These are phyloP conservation scores for Cladosporium sp. DNA, from an alignment of 2,329 filamentous ascomycete species.

Conservation along the genomic window DNA sequence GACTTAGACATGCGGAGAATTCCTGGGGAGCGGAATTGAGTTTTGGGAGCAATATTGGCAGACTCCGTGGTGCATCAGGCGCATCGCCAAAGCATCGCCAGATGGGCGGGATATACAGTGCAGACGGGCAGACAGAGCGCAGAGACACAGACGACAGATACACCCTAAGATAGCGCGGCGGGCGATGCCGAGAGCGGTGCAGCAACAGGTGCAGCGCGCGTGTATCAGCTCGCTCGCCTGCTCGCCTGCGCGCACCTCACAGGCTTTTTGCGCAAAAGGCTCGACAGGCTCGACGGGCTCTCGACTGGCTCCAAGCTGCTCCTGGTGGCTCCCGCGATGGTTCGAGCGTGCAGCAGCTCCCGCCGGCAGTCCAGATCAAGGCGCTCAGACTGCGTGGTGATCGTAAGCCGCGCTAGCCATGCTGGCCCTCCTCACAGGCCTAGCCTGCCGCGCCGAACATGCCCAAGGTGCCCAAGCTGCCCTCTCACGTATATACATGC, in stretches of 20 bases:
- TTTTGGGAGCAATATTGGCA: not conserved
- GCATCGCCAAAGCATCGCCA: slow-evolving; percentile 11
- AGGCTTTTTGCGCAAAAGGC: not conserved
- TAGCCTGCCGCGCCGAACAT: slow-evolving; percentile 21
- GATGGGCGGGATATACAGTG: slow-evolving; percentile 3
- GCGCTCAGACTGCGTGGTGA: slow-evolving; percentile 30
- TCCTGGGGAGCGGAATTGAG: slow-evolving; percentile 14
- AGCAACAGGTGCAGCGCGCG: slow-evolving; percentile 8
- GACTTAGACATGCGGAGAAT: slow-evolving; percentile 7
- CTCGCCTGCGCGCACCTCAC: slow-evolving; percentile 11
- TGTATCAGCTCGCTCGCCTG: slow-evolving; percentile 11
- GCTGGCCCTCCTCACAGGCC: slow-evolving; percentile 20
- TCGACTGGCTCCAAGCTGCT: not conserved
- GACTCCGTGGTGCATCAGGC: too few species aligned
- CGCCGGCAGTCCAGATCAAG: slow-evolving; percentile 34
- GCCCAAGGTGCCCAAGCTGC: slow-evolving; percentile 9
- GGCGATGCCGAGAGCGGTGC: not conserved
- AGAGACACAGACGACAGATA: not conserved
- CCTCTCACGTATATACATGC: slow-evolving; percentile 27
- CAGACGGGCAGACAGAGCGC: not conserved
- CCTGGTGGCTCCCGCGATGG: slow-evolving; percentile 16
- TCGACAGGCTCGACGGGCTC: not conserved
- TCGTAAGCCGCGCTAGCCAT: slow-evolving; percentile 32
- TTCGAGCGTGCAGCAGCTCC: slow-evolving; percentile 25
- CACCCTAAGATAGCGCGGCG: not conserved